phyloP scores from a whole-genome alignment of 1,284 basidiomycete species.

The Melampsora americana region DNA sequence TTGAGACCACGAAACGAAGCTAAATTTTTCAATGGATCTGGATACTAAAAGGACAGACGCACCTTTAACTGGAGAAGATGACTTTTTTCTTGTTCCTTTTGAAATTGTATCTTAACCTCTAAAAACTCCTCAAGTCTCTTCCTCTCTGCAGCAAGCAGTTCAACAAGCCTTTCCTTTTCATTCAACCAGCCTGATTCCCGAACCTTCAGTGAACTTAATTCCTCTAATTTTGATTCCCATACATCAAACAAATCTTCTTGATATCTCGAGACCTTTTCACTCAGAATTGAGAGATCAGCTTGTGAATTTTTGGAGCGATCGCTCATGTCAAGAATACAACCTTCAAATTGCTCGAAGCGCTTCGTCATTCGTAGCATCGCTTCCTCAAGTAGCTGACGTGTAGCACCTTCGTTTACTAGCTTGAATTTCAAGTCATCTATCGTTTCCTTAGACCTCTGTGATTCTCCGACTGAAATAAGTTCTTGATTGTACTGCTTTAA shows the following conservation, averaged over 20 bases:
- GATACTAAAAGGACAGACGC: neutral
- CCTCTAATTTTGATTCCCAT: neutral
- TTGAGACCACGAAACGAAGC: neutral
- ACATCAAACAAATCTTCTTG: slow-evolving; percentile 1
- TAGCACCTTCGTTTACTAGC: slow-evolving; percentile 9
- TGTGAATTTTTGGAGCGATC: neutral
- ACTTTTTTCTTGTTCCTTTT: slow-evolving; percentile 1
- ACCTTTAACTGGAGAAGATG: neutral
- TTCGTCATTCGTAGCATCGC: neutral
- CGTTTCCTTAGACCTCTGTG: slow-evolving; percentile 28
- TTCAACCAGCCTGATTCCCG: neutral
- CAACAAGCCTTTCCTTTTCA: neutral
- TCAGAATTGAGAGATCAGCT: neutral
- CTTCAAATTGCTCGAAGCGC: slow-evolving; percentile 13
- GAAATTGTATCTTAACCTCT: neutral
- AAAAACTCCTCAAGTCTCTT: neutral
- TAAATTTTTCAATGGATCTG: neutral
- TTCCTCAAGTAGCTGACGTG: slow-evolving; percentile 16
- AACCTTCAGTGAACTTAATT: neutral
- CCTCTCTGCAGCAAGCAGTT: neutral
- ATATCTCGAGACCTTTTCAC: neutral
- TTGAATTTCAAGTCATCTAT: slow-evolving; percentile 11
- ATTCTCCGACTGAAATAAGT: slow-evolving; percentile 17
- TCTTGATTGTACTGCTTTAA: slow-evolving; percentile 11
- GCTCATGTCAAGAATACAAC: neutral